Evolutionary conservation across 2,329 filamentous ascomycete genomes (phyloP).

Genomic region (Calonectria fujianensis): DNA sequence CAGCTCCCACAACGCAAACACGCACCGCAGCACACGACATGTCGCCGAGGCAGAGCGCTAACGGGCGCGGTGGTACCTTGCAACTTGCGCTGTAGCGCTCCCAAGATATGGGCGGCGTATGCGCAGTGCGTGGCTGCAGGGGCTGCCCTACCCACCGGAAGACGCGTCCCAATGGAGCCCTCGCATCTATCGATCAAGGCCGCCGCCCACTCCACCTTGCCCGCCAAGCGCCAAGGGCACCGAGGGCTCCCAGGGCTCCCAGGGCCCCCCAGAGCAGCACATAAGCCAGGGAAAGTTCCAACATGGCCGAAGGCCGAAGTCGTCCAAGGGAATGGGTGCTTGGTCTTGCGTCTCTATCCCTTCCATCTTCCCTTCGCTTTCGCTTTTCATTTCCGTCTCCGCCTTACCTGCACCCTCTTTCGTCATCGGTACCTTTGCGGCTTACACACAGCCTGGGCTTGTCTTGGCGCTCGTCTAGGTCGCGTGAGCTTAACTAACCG

Average conservation of each 20-base stretch:
- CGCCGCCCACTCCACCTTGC: constrained; percentile 11
- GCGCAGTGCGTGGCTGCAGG: constrained; percentile 23
- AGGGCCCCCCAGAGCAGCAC: constrained; percentile 20
- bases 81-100: not conserved
- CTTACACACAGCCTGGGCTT: constrained; percentile 11
- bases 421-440: constrained; percentile 3
- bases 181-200: constrained; percentile 26
- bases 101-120: constrained; percentile 4
- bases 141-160: constrained; percentile 17
- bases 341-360: not conserved
- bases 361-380: constrained; percentile 7
- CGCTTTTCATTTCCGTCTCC: constrained; percentile 8
- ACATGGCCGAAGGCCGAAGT: constrained; percentile 20
- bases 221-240: constrained; percentile 1
- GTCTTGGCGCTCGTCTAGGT: constrained; percentile 19
- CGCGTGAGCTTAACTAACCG: constrained; percentile 15
- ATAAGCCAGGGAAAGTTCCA: constrained; percentile 22
- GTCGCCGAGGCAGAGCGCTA: not conserved
- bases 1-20: not conserved
- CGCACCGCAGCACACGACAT: not conserved
- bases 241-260: not conserved
- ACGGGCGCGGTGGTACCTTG: constrained; percentile 1
- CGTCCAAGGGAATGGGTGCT: constrained; percentile 6
- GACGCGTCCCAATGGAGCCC: constrained; percentile 22
- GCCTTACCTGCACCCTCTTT: not conserved